phyloP scores from a whole-genome alignment of 371 early-diverging fungal genomes.

The Mycotypha africana region DNA sequence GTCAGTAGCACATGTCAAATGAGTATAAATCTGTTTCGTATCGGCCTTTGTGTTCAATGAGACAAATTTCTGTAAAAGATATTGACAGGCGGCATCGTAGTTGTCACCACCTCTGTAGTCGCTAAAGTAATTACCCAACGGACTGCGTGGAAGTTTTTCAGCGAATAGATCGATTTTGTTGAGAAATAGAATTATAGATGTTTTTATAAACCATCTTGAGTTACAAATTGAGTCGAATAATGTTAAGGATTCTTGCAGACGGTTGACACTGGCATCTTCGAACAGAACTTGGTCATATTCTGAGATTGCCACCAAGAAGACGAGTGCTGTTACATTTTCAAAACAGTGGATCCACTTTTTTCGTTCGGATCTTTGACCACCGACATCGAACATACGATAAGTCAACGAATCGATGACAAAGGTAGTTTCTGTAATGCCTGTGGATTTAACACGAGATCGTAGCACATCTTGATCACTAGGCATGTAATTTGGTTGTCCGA shows the following conservation, averaged over 20 bases:
- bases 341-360: constrained; percentile 96
- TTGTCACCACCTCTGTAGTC: constrained; percentile 68
- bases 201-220: constrained; percentile 71
- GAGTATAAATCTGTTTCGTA: constrained; percentile 46
- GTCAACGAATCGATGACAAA: constrained; percentile 78
- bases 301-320: constrained; percentile 90
- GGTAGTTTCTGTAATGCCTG: constrained; percentile 83
- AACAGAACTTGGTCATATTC: constrained; percentile 93
- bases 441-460: constrained; percentile 77
- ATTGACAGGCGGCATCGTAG: constrained; percentile 58
- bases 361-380: constrained; percentile 88
- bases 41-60: constrained; percentile 34
- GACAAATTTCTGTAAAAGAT: constrained; percentile 38
- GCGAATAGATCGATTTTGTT: constrained; percentile 83
- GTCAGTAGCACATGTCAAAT: constrained; percentile 62
- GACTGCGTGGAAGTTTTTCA: constrained; percentile 59
- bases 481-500: constrained; percentile 66
- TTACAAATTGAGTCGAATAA: constrained; percentile 79
- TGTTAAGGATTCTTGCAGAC: constrained; percentile 56
- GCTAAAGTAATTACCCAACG: constrained; percentile 63
- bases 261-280: constrained; percentile 87
- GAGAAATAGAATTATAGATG: constrained; percentile 77
- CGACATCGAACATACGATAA: constrained; percentile 91
- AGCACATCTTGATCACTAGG: constrained; percentile 88
- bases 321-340: constrained; percentile 90